A percentile compares a stretch with the other conserved stretches of the same genome.
Evolutionary conservation across 768 basidiomycete genomes (phyloP).

Genomic region (Russula ochroleuca): DNA sequence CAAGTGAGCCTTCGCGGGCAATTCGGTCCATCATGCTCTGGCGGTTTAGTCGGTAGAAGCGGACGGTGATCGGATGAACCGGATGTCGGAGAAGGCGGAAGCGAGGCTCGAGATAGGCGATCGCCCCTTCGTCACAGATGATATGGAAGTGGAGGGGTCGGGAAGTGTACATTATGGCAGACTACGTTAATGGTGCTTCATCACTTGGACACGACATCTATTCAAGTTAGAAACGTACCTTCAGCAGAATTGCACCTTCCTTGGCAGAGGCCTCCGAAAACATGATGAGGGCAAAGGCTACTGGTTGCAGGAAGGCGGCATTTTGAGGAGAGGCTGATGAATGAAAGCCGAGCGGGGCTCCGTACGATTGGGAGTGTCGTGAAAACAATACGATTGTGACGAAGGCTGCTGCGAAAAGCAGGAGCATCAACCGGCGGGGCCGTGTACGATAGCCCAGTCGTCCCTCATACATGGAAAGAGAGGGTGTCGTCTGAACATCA

Average conservation of each 20-base stretch:
- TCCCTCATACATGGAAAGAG: neutral
- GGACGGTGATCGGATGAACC: constrained; percentile 37
- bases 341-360: neutral
- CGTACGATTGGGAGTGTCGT: neutral
- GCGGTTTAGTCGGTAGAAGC: constrained; percentile 42
- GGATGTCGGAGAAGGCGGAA: constrained; percentile 41
- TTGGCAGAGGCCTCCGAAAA: constrained; percentile 19
- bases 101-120: constrained; percentile 38
- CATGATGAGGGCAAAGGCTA: constrained; percentile 26
- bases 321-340: neutral
- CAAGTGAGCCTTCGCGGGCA: constrained; percentile 44
- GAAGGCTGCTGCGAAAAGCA: constrained; percentile 1
- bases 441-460: neutral
- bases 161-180: constrained; percentile 40
- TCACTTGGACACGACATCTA: neutral
- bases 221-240: constrained; percentile 6
- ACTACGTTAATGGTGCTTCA: constrained; percentile 27
- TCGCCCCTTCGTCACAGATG: constrained; percentile 44
- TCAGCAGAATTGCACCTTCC: constrained; percentile 26
- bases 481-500: neutral
- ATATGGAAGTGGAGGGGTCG: constrained; percentile 42
- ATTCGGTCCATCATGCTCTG: constrained; percentile 43
- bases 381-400: neutral
- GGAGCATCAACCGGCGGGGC: constrained; percentile 8
- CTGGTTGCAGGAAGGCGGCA: neutral